A percentile compares a stretch with the other conserved stretches of the same genome.
phyloP scores from a whole-genome alignment of 2,329 filamentous ascomycete species.

The Albifimbria verrucaria region DNA sequence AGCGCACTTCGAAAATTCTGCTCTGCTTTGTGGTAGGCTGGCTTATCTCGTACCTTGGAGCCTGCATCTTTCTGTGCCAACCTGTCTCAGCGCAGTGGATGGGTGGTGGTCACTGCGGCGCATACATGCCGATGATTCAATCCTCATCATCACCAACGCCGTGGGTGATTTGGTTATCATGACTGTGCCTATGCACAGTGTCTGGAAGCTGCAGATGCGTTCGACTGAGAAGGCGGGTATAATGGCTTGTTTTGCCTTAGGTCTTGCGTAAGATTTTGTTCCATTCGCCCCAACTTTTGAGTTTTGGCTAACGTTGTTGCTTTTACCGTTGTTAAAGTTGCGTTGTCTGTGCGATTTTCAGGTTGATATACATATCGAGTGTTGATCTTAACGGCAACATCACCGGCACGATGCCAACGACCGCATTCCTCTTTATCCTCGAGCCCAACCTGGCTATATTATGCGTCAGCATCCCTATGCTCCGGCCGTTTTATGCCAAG shows the following conservation, averaged over 20 bases:
- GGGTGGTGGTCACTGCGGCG: slow-evolving; percentile 25
- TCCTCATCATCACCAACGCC: slow-evolving; percentile 35
- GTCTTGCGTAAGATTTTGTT: slow-evolving; percentile 25
- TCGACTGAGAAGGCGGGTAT: slow-evolving; percentile 33
- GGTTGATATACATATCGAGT: slow-evolving; percentile 32
- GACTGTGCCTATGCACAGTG: slow-evolving; percentile 31
- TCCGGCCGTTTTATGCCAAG: slow-evolving; percentile 30
- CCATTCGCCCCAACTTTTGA: not conserved
- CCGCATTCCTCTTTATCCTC: slow-evolving; percentile 35
- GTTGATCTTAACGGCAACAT: slow-evolving; percentile 32
- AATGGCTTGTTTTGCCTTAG: slow-evolving; percentile 31
- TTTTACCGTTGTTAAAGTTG: slow-evolving; percentile 28
- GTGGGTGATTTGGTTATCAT: slow-evolving; percentile 35
- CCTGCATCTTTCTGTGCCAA: slow-evolving; percentile 42
- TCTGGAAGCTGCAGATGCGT: slow-evolving; percentile 35
- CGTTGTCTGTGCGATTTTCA: slow-evolving; percentile 34
- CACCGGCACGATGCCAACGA: slow-evolving; percentile 36
- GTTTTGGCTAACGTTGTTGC: no score
- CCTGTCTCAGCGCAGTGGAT: slow-evolving; percentile 43
- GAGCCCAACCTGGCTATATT: slow-evolving; percentile 38
- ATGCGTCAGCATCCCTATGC: slow-evolving; percentile 39
- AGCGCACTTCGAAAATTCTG: slow-evolving; percentile 24
- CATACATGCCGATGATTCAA: slow-evolving; percentile 32
- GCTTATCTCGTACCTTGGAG: slow-evolving; percentile 37
- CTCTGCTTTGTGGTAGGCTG: slow-evolving; percentile 35